Percentiles rank a stretch among this genome's conserved stretches.
Evolutionary conservation across 169 alveolate genomes (phyloP).

Genomic region (Perkinsus olseni): DNA sequence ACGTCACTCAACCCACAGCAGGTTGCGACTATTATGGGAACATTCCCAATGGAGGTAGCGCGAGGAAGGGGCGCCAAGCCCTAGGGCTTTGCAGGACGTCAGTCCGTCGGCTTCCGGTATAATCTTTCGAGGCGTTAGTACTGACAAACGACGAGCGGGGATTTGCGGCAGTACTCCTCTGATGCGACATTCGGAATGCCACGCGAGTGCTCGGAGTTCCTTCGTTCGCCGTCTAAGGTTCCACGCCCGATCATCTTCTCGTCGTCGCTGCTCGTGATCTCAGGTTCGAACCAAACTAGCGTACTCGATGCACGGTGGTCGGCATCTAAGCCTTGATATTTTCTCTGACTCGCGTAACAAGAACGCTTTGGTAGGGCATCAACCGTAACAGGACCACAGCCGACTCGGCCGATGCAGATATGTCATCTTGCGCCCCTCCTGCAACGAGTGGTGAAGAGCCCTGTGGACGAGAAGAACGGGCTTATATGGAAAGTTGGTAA

Average conservation of each 20-base stretch:
- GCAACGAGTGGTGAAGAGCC: not conserved
- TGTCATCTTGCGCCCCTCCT: not conserved
- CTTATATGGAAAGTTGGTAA: not conserved
- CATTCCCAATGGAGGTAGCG: not conserved
- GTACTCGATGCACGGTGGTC: not conserved
- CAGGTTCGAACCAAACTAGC: not conserved
- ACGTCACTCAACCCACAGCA: not conserved
- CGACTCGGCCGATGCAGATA: not conserved
- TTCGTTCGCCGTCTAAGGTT: too few species aligned
- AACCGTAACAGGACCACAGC: not conserved
- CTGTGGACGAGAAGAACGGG: not conserved
- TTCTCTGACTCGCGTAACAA: not conserved
- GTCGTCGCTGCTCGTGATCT: not conserved
- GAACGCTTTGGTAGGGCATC: not conserved
- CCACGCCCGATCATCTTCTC: too few species aligned
- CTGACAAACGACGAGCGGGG: too few species aligned
- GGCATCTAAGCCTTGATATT: not conserved
- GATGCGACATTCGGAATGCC: too few species aligned
- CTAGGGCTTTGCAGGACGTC: too few species aligned
- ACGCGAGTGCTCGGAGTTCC: too few species aligned
- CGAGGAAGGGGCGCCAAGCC: too few species aligned
- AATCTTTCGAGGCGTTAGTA: too few species aligned
- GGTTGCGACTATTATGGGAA: not conserved
- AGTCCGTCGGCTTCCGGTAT: too few species aligned
- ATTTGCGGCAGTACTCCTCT: too few species aligned